A percentile compares a stretch with the other conserved stretches of the same genome.
Evolutionary conservation across 192 early-diverging fungal genomes (phyloP).

Genomic region (Lobosporangium transversale): DNA sequence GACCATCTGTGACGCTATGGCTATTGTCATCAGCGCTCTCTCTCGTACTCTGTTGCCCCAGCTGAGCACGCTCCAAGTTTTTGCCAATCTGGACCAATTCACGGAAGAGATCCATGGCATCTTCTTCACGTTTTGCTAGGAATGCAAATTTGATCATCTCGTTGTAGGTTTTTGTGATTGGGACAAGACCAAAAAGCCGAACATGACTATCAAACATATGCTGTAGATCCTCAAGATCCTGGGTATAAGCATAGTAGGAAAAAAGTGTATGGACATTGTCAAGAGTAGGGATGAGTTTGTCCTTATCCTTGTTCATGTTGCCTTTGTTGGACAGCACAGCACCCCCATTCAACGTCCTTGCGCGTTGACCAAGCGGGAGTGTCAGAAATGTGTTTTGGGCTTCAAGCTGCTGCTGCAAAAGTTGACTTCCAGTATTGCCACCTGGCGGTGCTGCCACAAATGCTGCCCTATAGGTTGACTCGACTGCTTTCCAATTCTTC

Average conservation of each 20-base stretch:
- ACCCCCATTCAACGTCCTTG: slow-evolving; percentile 34
- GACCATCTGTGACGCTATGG: background rate
- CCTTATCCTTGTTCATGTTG: background rate
- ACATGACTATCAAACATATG: slow-evolving; percentile 49
- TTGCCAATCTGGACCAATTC: slow-evolving; percentile 43
- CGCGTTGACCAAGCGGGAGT: slow-evolving; percentile 35
- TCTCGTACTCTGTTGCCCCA: background rate
- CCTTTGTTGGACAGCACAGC: background rate
- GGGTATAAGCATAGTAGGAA: slow-evolving; percentile 44
- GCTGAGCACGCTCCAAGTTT: slow-evolving; percentile 22
- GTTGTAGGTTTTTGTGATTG: slow-evolving; percentile 38
- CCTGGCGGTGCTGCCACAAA: slow-evolving; percentile 17
- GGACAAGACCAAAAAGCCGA: slow-evolving; percentile 44
- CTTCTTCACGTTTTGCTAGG: slow-evolving; percentile 21
- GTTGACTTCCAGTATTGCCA: background rate
- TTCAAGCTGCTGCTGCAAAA: background rate
- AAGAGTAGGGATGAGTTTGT: slow-evolving; percentile 26
- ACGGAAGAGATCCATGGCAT: slow-evolving; percentile 31
- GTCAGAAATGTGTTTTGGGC: slow-evolving; percentile 8
- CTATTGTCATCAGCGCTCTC: background rate
- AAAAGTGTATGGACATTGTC: slow-evolving; percentile 49
- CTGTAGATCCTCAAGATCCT: slow-evolving; percentile 43
- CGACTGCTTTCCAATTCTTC: slow-evolving; percentile 43
- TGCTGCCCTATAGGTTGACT: slow-evolving; percentile 21
- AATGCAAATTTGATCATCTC: slow-evolving; percentile 54